Evolutionary conservation across 2,329 filamentous ascomycete genomes (phyloP), one percentile per base, ranked within the genome.

Genomic region (Colletotrichum scovillei): DNA sequence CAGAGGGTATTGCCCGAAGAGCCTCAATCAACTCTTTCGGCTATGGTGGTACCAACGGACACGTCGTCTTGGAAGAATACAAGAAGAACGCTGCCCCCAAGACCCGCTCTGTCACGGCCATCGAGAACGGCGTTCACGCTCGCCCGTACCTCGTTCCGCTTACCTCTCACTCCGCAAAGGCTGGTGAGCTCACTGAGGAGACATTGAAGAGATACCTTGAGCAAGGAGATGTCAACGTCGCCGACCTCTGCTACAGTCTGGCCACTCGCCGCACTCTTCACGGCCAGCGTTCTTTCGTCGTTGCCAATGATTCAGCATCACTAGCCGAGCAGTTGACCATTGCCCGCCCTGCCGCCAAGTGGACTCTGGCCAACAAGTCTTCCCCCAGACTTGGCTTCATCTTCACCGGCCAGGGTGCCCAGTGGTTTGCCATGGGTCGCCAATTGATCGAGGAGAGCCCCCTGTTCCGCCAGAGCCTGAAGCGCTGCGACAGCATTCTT

Each of bases 1-100:
- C 68, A 3, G 38, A 68, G 4, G 72, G 69, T 12, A 57, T 55
- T 19, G 28, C 56, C 4, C 64, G 74, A 9, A 76, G 78, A 16
- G 76, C 73, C n/a, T 79, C 76, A 59, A 76, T 84, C 28, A 84
- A 83, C 74, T 79, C 76, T 14, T 85, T 83, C 66, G 83, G 83
- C 0, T 82, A 78, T 69, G 83, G 83, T 4, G 82, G 83, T 7
- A 76, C 79, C 14, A 49, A 49, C 19, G 42, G 42, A 49, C 42
- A 49, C 8, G 42, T 49, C 19, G 42, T 49, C 42, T 49, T 49
- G 42, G 42, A 49, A 49, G 42, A 49, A 19, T 22, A 49, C 42
- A 22, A 49, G 42, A 49, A 49, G 42, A 49, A n/a, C 19, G 8
- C 19, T 22, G 19, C 42, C 42, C 42, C 42, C 42, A 22, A 49